phyloP scores from a whole-genome alignment of 1,139 yeast species.

The Hyphopichia wangnamkhiaoensis region DNA sequence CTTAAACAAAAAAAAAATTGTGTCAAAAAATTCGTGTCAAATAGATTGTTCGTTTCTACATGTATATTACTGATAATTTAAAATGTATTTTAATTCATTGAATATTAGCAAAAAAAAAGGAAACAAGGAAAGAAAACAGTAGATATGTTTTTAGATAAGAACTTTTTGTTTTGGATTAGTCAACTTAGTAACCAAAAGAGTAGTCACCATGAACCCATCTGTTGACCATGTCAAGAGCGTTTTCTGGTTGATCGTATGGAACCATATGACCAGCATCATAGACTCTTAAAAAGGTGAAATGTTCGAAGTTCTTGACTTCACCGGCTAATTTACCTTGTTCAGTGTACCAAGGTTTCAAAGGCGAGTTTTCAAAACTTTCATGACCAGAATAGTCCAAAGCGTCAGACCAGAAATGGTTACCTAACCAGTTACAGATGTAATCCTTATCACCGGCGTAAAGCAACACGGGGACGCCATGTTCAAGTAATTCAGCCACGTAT shows the following conservation, averaged over 20 bases:
- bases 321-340: conserved; percentile 53
- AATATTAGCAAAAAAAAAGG: not conserved
- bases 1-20: not conserved
- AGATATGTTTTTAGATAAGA: too few species aligned
- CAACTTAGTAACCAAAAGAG: conserved; percentile 13
- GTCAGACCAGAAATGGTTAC: conserved; percentile 38
- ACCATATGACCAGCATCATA: conserved; percentile 77
- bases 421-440: conserved; percentile 42
- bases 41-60: not conserved
- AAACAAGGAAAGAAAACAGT: not conserved
- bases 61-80: not conserved
- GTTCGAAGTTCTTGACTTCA: conserved; percentile 53
- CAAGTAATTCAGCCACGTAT: conserved; percentile 57
- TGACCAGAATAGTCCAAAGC: conserved; percentile 30
- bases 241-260: conserved; percentile 79
- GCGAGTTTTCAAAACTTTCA: conserved; percentile 23
- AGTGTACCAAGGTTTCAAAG: conserved; percentile 44
- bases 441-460: conserved; percentile 44
- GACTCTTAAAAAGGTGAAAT: conserved; percentile 62
- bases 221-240: conserved; percentile 73
- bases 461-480: conserved; percentile 44
- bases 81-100: not conserved
- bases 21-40: not conserved
- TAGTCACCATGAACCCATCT: conserved; percentile 68
- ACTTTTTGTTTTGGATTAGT: not conserved